Conservation (phyloP, 2,329 filamentous ascomycete species). For the Penicillium nordicum region DNA sequence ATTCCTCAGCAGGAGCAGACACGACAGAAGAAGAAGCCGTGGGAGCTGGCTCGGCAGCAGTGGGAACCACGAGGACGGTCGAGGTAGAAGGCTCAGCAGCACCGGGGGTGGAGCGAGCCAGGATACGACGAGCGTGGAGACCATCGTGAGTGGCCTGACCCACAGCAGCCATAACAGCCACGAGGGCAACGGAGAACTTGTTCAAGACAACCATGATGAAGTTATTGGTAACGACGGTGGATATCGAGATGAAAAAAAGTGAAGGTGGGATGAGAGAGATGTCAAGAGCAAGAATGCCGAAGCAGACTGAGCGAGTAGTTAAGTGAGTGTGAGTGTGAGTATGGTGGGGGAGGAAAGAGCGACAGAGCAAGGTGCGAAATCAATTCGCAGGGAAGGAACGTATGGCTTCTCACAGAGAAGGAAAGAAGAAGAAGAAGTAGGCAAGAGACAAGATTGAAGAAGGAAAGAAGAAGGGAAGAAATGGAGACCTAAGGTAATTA, state of each 20-base stretch:
- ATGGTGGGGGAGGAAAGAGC: conserved; percentile 1
- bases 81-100: conserved; percentile 15
- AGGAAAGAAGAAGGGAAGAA: conserved; percentile 17
- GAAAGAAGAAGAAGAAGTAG: conserved; percentile 4
- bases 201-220: conserved; percentile 37
- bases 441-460: conserved; percentile 7
- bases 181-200: conserved; percentile 36
- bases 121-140: conserved; percentile 25
- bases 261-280: conserved; percentile 6
- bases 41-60: conserved; percentile 6
- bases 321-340: background rate
- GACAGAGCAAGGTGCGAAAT: conserved; percentile 29
- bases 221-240: conserved; percentile 4
- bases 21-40: background rate
- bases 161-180: conserved; percentile 36
- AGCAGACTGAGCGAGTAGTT: background rate
- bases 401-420: conserved; percentile 12
- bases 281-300: background rate
- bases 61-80: conserved; percentile 23
- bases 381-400: conserved; percentile 33
- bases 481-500: background rate
- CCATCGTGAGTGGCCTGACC: conserved; percentile 33
- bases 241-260: conserved; percentile 4
- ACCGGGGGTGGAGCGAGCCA: conserved; percentile 14
- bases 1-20: conserved; percentile 3